Conservation (phyloP, 1,284 basidiomycete species). For the Leucoagaricus sp. region DNA sequence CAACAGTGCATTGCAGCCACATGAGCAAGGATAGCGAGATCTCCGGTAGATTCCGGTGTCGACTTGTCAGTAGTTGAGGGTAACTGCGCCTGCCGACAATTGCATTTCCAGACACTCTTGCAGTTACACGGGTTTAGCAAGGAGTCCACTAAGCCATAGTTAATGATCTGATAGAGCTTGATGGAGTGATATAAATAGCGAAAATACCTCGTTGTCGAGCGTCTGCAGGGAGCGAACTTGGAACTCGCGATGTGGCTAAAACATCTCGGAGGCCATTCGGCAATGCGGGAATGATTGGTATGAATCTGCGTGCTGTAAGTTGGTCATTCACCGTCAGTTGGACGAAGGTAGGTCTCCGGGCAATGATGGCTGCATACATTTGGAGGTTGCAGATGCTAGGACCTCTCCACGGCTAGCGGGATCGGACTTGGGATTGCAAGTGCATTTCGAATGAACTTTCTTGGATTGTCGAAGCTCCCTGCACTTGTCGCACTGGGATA, state of each 20-base stretch:
- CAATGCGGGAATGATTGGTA: constrained; percentile 60
- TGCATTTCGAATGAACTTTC: constrained; percentile 74
- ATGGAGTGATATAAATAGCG: not conserved
- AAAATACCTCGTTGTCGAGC: constrained; percentile 52
- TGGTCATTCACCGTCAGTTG: constrained; percentile 17
- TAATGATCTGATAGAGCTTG: constrained; percentile 12
- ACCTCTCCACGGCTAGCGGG: constrained; percentile 34
- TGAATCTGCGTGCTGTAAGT: constrained; percentile 48
- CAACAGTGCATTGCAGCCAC: constrained; percentile 47
- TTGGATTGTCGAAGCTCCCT: constrained; percentile 75
- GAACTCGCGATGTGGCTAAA: constrained; percentile 29
- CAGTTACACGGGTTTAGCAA: constrained; percentile 67
- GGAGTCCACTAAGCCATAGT: constrained; percentile 47
- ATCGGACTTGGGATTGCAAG: constrained; percentile 51
- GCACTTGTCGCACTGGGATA: constrained; percentile 82
- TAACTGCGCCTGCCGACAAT: constrained; percentile 37
- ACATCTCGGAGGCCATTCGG: constrained; percentile 65
- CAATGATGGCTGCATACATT: constrained; percentile 43
- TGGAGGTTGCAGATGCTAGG: constrained; percentile 43
- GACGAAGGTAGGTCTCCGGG: not conserved
- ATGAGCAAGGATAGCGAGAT: constrained; percentile 50
- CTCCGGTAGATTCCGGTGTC: constrained; percentile 24
- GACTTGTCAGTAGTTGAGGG: constrained; percentile 19
- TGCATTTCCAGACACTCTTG: constrained; percentile 55
- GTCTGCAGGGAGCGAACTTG: constrained; percentile 36